Evolutionary conservation across 2,329 filamentous ascomycete genomes (phyloP).

Genomic region (Colletotrichum musicola): DNA sequence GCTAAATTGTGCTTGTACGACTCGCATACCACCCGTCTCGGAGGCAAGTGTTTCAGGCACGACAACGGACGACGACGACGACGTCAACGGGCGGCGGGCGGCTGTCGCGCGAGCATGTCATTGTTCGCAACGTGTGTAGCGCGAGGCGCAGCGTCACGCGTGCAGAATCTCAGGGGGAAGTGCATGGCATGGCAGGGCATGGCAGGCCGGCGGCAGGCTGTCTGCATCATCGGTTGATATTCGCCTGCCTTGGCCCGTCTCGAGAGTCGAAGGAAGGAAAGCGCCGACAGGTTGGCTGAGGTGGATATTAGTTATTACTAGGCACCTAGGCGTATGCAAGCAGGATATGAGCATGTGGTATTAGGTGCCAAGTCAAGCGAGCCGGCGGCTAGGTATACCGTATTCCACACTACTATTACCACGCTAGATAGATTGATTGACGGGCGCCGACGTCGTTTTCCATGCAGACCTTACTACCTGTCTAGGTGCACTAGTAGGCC

Average conservation of each 20-base stretch:
- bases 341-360: conserved; percentile 6
- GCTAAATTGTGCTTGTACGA: conserved; percentile 26
- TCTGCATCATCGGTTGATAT: conserved; percentile 1
- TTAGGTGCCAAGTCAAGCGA: background rate
- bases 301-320: background rate
- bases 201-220: conserved; percentile 1
- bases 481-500: background rate
- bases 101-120: background rate
- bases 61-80: conserved; percentile 3
- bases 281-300: no score
- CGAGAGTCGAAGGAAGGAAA: background rate
- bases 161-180: background rate
- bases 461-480: background rate
- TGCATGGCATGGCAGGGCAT: background rate
- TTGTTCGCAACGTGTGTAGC: background rate
- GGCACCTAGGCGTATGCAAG: background rate
- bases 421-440: conserved; percentile 10
- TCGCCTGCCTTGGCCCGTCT: conserved; percentile 4
- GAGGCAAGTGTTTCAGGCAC: conserved; percentile 32
- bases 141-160: background rate
- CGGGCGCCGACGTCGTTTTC: conserved; percentile 13
- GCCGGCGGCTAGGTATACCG: no score
- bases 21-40: conserved; percentile 14
- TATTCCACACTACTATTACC: no score
- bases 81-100: background rate